phyloP scores from a whole-genome alignment of 768 basidiomycete genomes.

The Phlebiopsis gigantea region DNA sequence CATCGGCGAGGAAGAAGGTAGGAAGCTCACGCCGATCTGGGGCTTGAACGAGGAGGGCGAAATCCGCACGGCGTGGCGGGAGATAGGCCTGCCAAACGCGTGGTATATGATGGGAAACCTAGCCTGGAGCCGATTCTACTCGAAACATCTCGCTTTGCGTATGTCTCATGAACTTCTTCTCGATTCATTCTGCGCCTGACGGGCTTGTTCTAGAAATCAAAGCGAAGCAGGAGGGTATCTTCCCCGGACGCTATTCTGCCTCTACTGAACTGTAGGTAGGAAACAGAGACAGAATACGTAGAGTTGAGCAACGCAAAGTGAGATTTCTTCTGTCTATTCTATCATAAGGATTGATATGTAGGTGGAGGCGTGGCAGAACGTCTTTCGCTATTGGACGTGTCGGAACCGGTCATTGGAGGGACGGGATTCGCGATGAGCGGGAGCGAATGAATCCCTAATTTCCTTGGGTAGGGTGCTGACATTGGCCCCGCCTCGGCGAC shows the following conservation, averaged over 20 bases:
- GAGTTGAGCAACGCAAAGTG: too few species aligned
- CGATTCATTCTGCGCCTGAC: not conserved
- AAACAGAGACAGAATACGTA: too few species aligned
- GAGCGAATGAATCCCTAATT: too few species aligned
- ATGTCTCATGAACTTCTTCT: conserved; percentile 23
- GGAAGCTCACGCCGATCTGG: conserved; percentile 50
- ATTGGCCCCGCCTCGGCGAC: too few species aligned
- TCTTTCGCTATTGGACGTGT: too few species aligned
- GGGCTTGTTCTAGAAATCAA: not conserved
- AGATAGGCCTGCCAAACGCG: conserved; percentile 46
- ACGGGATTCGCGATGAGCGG: too few species aligned
- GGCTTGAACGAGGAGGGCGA: conserved; percentile 65
- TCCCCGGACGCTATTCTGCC: conserved; percentile 23
- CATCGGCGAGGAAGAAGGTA: conserved; percentile 41
- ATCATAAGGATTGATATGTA: too few species aligned
- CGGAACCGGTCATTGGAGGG: too few species aligned
- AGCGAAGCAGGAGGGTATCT: conserved; percentile 40
- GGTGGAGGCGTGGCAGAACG: too few species aligned
- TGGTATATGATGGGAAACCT: conserved; percentile 64
- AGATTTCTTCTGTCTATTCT: too few species aligned
- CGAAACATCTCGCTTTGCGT: conserved; percentile 64
- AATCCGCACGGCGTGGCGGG: conserved; percentile 44
- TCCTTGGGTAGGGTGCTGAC: too few species aligned
- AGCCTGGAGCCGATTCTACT: conserved; percentile 58
- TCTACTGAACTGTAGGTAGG: conserved; percentile 1